Conservation (phyloP, 768 basidiomycete genomes). For the Neoboletus brunneissimus region DNA sequence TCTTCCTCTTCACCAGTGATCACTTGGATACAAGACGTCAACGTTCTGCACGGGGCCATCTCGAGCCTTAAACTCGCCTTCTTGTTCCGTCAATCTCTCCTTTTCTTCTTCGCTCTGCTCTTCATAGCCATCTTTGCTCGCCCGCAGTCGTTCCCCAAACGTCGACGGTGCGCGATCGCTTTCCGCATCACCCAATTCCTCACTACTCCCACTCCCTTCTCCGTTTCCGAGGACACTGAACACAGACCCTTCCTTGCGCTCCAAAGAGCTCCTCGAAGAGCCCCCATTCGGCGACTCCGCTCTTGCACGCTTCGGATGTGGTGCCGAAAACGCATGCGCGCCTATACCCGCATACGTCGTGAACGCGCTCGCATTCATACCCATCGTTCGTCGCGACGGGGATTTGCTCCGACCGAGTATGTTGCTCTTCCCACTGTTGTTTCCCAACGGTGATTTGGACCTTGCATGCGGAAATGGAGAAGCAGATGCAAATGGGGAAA, state of each 20-base stretch:
- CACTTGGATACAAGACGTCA: conserved; percentile 38
- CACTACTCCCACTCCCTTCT: conserved; percentile 34
- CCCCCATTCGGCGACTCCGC: conserved; percentile 46
- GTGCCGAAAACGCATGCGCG: conserved; percentile 39
- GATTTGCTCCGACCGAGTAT: conserved; percentile 48
- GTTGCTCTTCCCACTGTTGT: conserved; percentile 19
- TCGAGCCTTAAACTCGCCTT: conserved; percentile 43
- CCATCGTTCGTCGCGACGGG: conserved; percentile 44
- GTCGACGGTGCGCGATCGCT: conserved; percentile 35
- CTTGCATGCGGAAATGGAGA: conserved; percentile 34
- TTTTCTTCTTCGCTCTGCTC: conserved; percentile 44
- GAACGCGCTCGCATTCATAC: conserved; percentile 52
- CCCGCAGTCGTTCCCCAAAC: conserved; percentile 68
- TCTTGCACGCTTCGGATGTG: conserved; percentile 54
- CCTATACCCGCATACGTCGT: conserved; percentile 54
- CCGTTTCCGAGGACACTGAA: conserved; percentile 38
- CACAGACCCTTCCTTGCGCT: conserved; percentile 33
- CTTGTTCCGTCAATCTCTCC: conserved; percentile 58
- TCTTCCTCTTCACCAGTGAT: conserved; percentile 83
- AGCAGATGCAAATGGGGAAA: conserved; percentile 48
- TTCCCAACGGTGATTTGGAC: conserved; percentile 52
- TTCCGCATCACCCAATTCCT: conserved; percentile 42
- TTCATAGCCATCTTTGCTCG: conserved; percentile 58
- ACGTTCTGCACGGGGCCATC: background rate
- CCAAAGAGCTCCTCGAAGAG: conserved; percentile 45